Base-by-base conservation (phyloP, 768 basidiomycete species). In the Mycena rebaudengoi region DNA sequence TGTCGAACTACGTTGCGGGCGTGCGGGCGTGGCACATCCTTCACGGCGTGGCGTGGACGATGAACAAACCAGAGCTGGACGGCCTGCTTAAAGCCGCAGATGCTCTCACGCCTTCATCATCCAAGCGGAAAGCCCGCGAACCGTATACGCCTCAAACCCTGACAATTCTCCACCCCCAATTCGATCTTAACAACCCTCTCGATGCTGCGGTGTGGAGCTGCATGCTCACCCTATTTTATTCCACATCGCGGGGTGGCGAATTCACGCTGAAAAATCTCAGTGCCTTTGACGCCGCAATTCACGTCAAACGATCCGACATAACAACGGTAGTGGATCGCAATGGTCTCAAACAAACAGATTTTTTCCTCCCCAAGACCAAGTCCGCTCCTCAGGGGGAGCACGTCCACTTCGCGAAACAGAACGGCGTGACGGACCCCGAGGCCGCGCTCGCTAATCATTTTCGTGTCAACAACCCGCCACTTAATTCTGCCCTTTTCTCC, bases 1-100 rank as follows among this genome's bases (percentile, higher is more conserved):
- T 85, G 0, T 37, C 51, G 2, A 84, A 83, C 68, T 83, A 80
- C 55, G 20, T 83, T 0, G 62, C 65, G 2, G 79, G 77, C 0
- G 43, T 85, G 1, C 66, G 76, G 1, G 82, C 84, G 2, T 86
- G 84, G 84, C 83, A 86, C 64, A 69, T 78, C 1, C 49, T 85
- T 0, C 83, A 86, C 57, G 72, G 81, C 0, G 5, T 80, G 0
- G 43, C 26, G 0, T 84, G 79, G 78, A 43, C 14, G 0, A 55
- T 78, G 1, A 64, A 79, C 26, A 43, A 72, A 0, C 40, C 45
- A 0, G 69, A 77, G 21, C 30, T 80, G 14, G 70, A 79, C 0
- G 59, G 71, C 0, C 29, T 80, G 0, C 65, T 85, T 0, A 68
- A 65, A 20, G 80, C 71, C 0, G 79, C 79, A 1, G 67, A 70